Evolutionary conservation across 768 basidiomycete species (phyloP), one percentile per base, ranked within the genome.

Genomic region (Amanita pseudoporphyria): DNA sequence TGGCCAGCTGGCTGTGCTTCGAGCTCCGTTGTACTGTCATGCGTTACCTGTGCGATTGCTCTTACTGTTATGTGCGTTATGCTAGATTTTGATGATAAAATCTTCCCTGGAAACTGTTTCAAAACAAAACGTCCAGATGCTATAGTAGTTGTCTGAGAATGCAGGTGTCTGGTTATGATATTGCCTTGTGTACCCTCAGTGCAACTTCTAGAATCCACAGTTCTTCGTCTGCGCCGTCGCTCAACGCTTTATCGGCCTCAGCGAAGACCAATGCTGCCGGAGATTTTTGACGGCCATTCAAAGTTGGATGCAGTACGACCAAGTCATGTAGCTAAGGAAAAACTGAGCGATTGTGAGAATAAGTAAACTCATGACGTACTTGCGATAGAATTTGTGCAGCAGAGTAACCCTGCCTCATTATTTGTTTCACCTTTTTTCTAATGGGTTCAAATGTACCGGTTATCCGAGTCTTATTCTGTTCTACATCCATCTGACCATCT

Each of bases 161-260:
- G 5, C 14, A 12, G 9, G 4, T 41, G 13, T 45, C 32, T 18
- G 18, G 33, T 33, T 57, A 59, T 14, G 62, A 61, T n/a, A 87
- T 58, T 12, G 77, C 77, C 60, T 84, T 89, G 60, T 84, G 74
- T 13, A 95, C 71, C 19, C 78, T 74, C 45, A 96, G 64, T n/a
- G 81, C 92, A 30, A 91, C 84, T 60, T 96, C 89, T 12, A 99
- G 68, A 28, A 89, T 79, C 84, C 95, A 96, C 19, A 99, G 69
- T 63, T 97, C 96, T 65, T 99, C 96, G 59, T 99, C 96, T 13
- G 89, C 93, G 1, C 96, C 96, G 54, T 98, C 95, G 56, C 87
- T 90, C 19, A 99, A 69, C 0, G 89, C 90, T 64, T 98, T 98
- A 67, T 99, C 96, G 22, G 90, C 91, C 63, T 96, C 92, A 2